phyloP scores from a whole-genome alignment of 176 grass and related monocot genomes.

The Guadua angustifolia region DNA sequence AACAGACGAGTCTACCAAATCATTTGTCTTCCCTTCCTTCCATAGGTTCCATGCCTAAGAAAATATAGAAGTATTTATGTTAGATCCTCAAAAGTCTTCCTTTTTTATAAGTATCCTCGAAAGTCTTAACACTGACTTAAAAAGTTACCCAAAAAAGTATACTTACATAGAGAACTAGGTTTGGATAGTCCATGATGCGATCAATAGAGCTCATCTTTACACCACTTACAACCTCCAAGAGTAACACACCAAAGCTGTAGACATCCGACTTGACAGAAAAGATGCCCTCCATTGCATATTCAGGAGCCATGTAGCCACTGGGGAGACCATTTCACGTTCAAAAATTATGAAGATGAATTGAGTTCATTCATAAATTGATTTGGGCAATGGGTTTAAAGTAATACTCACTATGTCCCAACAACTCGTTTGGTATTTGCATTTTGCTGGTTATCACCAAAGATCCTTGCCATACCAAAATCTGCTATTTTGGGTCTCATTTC shows the following conservation, averaged over 20 bases:
- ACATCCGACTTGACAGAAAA: conserved; percentile 63
- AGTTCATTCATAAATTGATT: background rate
- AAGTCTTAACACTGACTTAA: too few species aligned
- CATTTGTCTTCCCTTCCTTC: conserved; percentile 34
- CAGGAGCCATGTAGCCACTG: conserved; percentile 68
- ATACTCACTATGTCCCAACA: conserved; percentile 60
- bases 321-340: background rate
- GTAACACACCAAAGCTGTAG: conserved; percentile 58
- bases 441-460: conserved; percentile 49
- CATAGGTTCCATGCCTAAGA: conserved; percentile 57
- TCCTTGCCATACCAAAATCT: conserved; percentile 64
- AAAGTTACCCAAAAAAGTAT: too few species aligned
- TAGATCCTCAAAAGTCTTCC: too few species aligned
- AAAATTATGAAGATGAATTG: background rate
- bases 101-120: too few species aligned
- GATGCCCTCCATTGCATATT: conserved; percentile 67
- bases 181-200: conserved; percentile 33
- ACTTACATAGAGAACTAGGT: conserved; percentile 53
- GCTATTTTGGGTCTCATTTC: conserved; percentile 58
- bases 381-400: background rate
- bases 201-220: conserved; percentile 40
- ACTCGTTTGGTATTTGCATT: conserved; percentile 46
- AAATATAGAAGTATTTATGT: too few species aligned
- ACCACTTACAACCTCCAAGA: conserved; percentile 54
- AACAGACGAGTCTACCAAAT: conserved; percentile 44